These are phyloP conservation scores for Trifolium fragiferum DNA, from an alignment of 306 rosid species.

Conservation along the genomic window DNA sequence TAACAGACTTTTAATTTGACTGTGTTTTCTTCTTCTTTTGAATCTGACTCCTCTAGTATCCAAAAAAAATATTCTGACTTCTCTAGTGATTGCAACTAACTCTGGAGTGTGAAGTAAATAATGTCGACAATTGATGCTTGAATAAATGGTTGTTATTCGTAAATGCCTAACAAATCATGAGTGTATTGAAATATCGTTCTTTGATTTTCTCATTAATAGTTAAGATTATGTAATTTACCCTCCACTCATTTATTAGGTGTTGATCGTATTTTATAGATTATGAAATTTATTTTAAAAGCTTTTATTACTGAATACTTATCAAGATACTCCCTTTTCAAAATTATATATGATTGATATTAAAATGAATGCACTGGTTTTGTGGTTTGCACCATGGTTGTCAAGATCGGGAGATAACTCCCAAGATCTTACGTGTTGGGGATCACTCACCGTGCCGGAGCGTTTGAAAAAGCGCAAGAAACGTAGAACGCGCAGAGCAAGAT, in stretches of 20 bases:
- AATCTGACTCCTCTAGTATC: background rate
- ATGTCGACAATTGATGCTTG: background rate
- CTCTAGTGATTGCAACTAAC: background rate
- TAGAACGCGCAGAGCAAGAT: too few species aligned
- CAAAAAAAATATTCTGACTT: too few species aligned
- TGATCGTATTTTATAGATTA: background rate
- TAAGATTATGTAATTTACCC: background rate
- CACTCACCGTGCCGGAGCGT: too few species aligned
- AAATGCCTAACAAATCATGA: background rate
- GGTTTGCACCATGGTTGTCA: too few species aligned
- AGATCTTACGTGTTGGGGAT: too few species aligned
- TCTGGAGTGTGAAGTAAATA: background rate
- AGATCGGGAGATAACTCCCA: too few species aligned
- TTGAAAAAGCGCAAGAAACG: too few species aligned
- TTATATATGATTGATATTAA: background rate
- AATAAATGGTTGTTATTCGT: background rate
- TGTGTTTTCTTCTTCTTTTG: background rate
- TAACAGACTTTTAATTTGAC: background rate
- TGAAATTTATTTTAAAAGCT: constrained; percentile 1
- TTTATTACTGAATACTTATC: constrained; percentile 3
- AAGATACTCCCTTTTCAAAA: background rate
- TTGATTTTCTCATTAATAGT: background rate
- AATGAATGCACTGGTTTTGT: constrained; percentile 11
- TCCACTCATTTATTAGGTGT: background rate
- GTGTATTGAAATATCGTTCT: background rate